phyloP scores from a whole-genome alignment of 1,284 basidiomycete genomes.

The Cutaneotrichosporon daszewskae region DNA sequence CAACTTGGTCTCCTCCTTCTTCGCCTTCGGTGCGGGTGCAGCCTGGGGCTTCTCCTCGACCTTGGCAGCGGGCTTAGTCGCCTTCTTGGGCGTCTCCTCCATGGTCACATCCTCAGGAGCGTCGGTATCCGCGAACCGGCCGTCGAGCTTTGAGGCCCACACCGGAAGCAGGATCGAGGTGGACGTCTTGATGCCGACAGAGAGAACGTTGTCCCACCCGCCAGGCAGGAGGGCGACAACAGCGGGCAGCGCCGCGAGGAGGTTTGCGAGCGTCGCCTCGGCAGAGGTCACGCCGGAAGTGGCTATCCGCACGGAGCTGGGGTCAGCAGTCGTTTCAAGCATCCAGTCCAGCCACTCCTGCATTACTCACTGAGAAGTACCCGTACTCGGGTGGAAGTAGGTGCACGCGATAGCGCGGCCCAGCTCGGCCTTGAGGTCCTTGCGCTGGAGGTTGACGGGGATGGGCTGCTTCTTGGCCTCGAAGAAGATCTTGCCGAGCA shows the following conservation, averaged over 20 bases:
- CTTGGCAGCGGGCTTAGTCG: background rate
- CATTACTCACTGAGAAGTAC: conserved; percentile 72
- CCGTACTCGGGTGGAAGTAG: conserved; percentile 86
- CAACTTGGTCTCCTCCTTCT: conserved; percentile 9
- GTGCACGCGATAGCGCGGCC: conserved; percentile 86
- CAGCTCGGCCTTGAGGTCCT: conserved; percentile 82
- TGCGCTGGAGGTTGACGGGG: conserved; percentile 76
- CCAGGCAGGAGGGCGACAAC: conserved; percentile 65
- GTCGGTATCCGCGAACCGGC: conserved; percentile 33
- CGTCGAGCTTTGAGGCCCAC: conserved; percentile 65
- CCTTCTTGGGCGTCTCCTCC: conserved; percentile 15
- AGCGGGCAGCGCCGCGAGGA: conserved; percentile 72
- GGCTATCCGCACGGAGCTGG: conserved; percentile 78
- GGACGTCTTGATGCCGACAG: conserved; percentile 84
- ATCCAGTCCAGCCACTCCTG: background rate
- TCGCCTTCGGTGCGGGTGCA: conserved; percentile 6
- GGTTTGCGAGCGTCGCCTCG: conserved; percentile 68
- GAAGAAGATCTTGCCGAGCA: conserved; percentile 88
- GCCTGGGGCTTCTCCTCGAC: conserved; percentile 6
- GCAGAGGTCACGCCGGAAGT: conserved; percentile 62
- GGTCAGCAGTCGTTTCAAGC: conserved; percentile 2
- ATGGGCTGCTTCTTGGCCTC: conserved; percentile 96
- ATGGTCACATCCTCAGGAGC: conserved; percentile 12
- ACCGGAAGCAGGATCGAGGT: conserved; percentile 79
- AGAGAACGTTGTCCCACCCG: conserved; percentile 88